Base-by-base conservation (phyloP, 805 yeast genomes). In the Priceomyces fermenticarens region DNA sequence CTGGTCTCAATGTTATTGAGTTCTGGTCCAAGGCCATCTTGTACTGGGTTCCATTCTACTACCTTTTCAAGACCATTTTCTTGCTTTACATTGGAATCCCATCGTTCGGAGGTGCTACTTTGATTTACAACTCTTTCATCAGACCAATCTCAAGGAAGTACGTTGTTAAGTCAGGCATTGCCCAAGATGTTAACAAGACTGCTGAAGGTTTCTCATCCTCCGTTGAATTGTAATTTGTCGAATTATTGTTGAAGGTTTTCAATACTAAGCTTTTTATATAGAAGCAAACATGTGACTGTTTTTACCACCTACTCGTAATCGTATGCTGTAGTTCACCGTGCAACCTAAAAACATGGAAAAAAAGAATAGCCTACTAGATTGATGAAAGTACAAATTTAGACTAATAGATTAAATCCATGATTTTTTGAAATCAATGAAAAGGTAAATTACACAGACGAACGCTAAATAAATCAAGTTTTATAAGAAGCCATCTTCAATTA, bases 1-100 rank as follows among this genome's bases (percentile, higher is more conserved):
- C 97, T 11, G 81, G 83, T 54, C 79, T 93, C 71, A 88, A 83
- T 63, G 90, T 93, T 39, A 62, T 88, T 56, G 99, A 93, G 72
- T 93, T 88, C 77, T 93, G 97, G 98, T 83, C 96, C 40, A 80
- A 81, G 57, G 85, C 97, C 29, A 84, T 93, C 55, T 75, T 91
- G 44, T 89, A 89, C 77, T 88, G 97, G 95, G 69, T 93, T 52
- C 99, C 99, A 57, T 89, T 93, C 62, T 93, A 93, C 77, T 93
- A 90, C 81, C 80, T 93, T 58, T 75, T 93, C 73, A 93, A 93
- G 80, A 87, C 97, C 39, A 53, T 88, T 38, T 81, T 86, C 67
- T 83, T 93, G 68, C 72, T 90, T 43, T 93, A 88, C 75, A 80
- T 91, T 57, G 88, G 93, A 41, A 75, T 89, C 40, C 98, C 99